Base-by-base conservation (phyloP, 441 rosid genomes). In the Eugenia klotzschiana region DNA sequence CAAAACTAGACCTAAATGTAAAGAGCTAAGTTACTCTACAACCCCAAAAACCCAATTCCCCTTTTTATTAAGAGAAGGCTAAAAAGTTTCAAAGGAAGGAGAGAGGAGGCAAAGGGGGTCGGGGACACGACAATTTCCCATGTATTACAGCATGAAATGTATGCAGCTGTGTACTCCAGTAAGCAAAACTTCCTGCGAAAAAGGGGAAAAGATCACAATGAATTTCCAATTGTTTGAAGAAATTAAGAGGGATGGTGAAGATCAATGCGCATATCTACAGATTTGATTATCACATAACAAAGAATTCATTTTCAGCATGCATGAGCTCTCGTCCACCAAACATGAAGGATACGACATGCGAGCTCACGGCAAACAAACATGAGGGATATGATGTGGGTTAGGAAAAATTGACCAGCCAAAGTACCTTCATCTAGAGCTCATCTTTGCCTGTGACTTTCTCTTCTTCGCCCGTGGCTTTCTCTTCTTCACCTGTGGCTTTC, bases 361-460 rank as follows among this genome's bases (percentile, higher is more conserved):
- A 58, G 41, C 73, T 27, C 41, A 16, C 1, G 1, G 73, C 41
- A 3, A 60, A 7, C 74, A 64, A 33, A 64, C 74, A 33, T 10
- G 46, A 33, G 46, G 46, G 14, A 64, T 18, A 37, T 12, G 4
- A 33, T n/a, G 18, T 16, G 43, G 23, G 7, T 4, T 33, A 33
- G 10, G 43, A 33, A 64, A 18, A 64, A 64, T 37, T 64, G 33
- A 51, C 12, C 22, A 57, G 27, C 56, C 13, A 52, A 52, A 13
- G 25, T 10, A 82, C 84, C 84, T 82, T 72, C 56, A 49, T 57
- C 80, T 79, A 84, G 41, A 84, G 85, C 82, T 84, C 85, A 51
- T 84, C 86, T 27, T 84, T 81, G 80, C 81, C 82, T 16, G 46
- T 33, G 7, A 26, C 83, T 40, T 91, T 94, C 77, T 88, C 87